Conservation (phyloP, 2,329 filamentous ascomycete species). For the Ambrosiella cleistominuta region DNA sequence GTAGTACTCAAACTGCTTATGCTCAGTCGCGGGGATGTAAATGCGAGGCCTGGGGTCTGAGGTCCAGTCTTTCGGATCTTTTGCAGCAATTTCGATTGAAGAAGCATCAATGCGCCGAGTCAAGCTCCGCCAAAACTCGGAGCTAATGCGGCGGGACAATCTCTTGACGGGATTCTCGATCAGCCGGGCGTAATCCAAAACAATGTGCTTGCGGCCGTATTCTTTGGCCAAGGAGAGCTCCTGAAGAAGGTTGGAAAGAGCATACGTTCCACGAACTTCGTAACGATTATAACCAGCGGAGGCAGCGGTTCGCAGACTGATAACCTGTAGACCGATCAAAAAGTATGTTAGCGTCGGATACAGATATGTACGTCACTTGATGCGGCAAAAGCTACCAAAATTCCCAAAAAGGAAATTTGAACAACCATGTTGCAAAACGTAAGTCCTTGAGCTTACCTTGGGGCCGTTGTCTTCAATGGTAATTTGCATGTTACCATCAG, state of each 20-base stretch:
- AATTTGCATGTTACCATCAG: slow-evolving; percentile 88
- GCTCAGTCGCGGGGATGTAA: slow-evolving; percentile 70
- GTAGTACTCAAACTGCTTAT: slow-evolving; percentile 84
- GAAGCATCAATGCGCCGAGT: slow-evolving; percentile 81
- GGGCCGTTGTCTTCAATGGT: slow-evolving; percentile 92
- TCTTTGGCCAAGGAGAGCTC: slow-evolving; percentile 86
- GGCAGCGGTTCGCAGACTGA: slow-evolving; percentile 66
- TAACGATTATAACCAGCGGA: slow-evolving; percentile 77
- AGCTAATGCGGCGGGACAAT: slow-evolving; percentile 67
- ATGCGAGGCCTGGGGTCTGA: slow-evolving; percentile 75
- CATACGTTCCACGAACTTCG: slow-evolving; percentile 89
- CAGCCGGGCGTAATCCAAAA: slow-evolving; percentile 76
- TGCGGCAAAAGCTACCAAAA: background rate
- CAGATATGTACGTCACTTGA: background rate
- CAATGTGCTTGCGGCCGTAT: slow-evolving; percentile 73
- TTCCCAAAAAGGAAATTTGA: background rate
- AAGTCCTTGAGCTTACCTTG: slow-evolving; percentile 41
- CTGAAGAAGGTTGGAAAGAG: slow-evolving; percentile 90
- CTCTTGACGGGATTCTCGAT: slow-evolving; percentile 92
- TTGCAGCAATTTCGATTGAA: slow-evolving; percentile 69
- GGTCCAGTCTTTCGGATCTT: slow-evolving; percentile 92
- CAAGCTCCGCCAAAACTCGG: slow-evolving; percentile 83
- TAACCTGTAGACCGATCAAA: slow-evolving; percentile 33
- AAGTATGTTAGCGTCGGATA: slow-evolving; percentile 10
- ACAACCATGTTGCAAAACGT: no score